phyloP scores from a whole-genome alignment of 495 filamentous ascomycete genomes.

The Podospora pseudoanserina region DNA sequence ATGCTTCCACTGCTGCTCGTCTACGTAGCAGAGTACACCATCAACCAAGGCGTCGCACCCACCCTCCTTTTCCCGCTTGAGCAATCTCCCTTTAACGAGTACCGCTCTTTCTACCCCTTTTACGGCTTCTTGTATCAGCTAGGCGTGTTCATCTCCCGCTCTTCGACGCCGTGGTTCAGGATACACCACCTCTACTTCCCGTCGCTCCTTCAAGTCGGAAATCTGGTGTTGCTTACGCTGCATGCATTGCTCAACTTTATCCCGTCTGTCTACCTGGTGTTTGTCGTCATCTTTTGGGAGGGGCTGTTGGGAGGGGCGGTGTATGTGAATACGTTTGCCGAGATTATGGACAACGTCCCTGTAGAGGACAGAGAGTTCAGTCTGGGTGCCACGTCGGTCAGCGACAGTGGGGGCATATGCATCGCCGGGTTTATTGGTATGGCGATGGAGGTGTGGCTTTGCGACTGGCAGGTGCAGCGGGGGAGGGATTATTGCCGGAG shows the following conservation, averaged over 20 bases:
- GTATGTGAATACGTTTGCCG: slow-evolving; percentile 93
- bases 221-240: slow-evolving; percentile 66
- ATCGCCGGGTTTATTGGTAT: slow-evolving; percentile 83
- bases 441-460: slow-evolving; percentile 78
- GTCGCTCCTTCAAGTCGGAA: slow-evolving; percentile 76
- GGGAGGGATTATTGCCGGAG: slow-evolving; percentile 73
- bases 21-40: slow-evolving; percentile 93
- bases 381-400: slow-evolving; percentile 83
- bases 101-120: slow-evolving; percentile 83
- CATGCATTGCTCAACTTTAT: slow-evolving; percentile 77
- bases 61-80: slow-evolving; percentile 81
- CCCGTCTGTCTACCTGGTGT: slow-evolving; percentile 78
- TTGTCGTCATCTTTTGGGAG: slow-evolving; percentile 89
- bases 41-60: slow-evolving; percentile 89
- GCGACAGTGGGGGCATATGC: slow-evolving; percentile 87
- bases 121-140: slow-evolving; percentile 91
- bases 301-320: slow-evolving; percentile 85
- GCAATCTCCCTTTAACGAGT: slow-evolving; percentile 70
- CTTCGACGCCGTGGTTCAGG: slow-evolving; percentile 80
- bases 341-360: slow-evolving; percentile 77
- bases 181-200: slow-evolving; percentile 77
- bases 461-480: slow-evolving; percentile 70
- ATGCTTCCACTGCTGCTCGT: slow-evolving; percentile 92
- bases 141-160: slow-evolving; percentile 90
- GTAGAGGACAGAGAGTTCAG: slow-evolving; percentile 83